Evolutionary conservation across 108 stramenopile species (phyloP).

Genomic region (Cyclotella kingstonii): DNA sequence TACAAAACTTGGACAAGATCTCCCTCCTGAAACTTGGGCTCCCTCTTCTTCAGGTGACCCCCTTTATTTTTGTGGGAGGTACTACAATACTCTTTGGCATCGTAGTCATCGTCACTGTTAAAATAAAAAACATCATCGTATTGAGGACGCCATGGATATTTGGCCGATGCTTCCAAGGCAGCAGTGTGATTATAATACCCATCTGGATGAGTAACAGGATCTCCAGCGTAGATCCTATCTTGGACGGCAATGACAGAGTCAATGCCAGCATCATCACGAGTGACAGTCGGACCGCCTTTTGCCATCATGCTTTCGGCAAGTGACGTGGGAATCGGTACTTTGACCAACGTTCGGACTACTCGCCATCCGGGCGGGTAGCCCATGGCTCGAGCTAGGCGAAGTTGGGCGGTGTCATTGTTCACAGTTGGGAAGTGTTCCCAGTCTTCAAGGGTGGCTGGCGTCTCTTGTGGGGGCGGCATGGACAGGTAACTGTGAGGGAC

Average conservation of each 20-base stretch:
- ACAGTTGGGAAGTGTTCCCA: slow-evolving; percentile 45
- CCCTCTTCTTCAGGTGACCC: slow-evolving; percentile 62
- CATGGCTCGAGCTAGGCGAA: slow-evolving; percentile 68
- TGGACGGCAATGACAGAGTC: slow-evolving; percentile 34
- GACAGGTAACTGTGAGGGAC: too few species aligned
- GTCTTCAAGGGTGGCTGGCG: slow-evolving; percentile 44
- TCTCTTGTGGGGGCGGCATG: slow-evolving; percentile 20
- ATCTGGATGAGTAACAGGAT: slow-evolving; percentile 39
- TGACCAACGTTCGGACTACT: slow-evolving; percentile 57
- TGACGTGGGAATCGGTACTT: slow-evolving; percentile 27
- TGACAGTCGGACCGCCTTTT: slow-evolving; percentile 3
- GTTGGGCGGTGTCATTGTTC: slow-evolving; percentile 43
- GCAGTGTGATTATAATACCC: slow-evolving; percentile 49
- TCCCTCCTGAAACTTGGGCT: slow-evolving; percentile 62
- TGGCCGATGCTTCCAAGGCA: slow-evolving; percentile 30
- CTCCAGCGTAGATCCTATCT: slow-evolving; percentile 48
- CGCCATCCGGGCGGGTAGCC: slow-evolving; percentile 83
- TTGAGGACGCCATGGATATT: slow-evolving; percentile 43
- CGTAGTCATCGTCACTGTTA: slow-evolving; percentile 48
- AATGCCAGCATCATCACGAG: slow-evolving; percentile 1
- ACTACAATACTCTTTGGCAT: slow-evolving; percentile 41
- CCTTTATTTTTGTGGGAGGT: slow-evolving; percentile 50
- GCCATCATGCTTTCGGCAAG: slow-evolving; percentile 23
- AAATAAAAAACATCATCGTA: slow-evolving; percentile 46
- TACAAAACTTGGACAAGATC: slow-evolving; percentile 75